These are phyloP conservation scores for Cladosporium sp. DNA, from an alignment of 2,329 filamentous ascomycete species.

Conservation along the genomic window DNA sequence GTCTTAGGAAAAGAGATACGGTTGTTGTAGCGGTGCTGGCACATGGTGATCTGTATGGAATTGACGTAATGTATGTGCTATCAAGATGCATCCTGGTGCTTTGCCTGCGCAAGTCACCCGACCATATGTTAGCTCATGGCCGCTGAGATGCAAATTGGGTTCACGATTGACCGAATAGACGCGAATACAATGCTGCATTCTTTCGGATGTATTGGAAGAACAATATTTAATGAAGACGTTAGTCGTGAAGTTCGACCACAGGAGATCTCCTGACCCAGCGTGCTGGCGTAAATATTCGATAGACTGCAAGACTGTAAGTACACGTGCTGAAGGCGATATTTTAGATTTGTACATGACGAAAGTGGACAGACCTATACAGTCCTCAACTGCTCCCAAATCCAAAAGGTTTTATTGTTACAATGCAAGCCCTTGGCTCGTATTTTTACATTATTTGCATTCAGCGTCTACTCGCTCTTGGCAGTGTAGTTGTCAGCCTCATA, in stretches of 20 bases:
- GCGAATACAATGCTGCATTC: no score
- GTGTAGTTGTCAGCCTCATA: conserved; percentile 60
- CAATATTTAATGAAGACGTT: neutral
- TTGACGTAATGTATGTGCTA: neutral
- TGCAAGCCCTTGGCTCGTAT: neutral
- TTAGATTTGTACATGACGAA: neutral
- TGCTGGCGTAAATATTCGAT: neutral
- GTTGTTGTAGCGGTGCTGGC: neutral
- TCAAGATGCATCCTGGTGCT: neutral
- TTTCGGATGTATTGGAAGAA: neutral
- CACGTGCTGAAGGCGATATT: neutral
- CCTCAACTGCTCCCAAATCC: neutral
- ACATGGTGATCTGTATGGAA: neutral
- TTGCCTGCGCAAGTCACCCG: neutral
- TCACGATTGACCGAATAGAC: neutral
- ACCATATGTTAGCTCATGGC: neutral
- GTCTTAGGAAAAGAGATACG: neutral
- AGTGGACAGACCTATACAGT: neutral
- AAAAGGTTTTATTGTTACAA: neutral
- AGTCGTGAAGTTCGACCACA: neutral
- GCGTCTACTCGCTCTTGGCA: conserved; percentile 15
- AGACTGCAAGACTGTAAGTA: neutral
- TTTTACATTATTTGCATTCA: neutral
- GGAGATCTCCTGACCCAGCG: no score
- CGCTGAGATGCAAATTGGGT: neutral